phyloP scores from a whole-genome alignment of 2,329 filamentous ascomycete species.

The Trichoderma sp. region DNA sequence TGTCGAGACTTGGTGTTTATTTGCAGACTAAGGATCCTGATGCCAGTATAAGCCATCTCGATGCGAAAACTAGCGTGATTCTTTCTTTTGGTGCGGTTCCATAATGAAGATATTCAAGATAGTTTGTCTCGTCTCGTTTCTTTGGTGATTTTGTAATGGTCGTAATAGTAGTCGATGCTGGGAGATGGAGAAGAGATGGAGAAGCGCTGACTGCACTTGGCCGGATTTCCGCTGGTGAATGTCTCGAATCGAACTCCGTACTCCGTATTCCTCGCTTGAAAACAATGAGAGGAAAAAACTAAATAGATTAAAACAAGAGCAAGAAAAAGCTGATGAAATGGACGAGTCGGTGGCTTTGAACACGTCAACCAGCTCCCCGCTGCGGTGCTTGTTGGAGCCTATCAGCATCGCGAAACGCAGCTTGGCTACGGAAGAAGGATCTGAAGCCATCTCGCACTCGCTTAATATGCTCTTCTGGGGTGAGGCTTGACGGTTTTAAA shows the following conservation, averaged over 20 bases:
- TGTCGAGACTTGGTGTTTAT: not conserved
- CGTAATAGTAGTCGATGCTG: not conserved
- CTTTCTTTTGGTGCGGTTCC: not conserved
- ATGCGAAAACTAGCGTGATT: not conserved
- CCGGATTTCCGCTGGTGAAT: not conserved
- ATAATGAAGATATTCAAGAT: not conserved
- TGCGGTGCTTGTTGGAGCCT: not conserved
- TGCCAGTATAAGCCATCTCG: not conserved
- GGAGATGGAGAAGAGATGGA: not conserved
- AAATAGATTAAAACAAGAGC: not conserved
- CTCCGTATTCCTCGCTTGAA: not conserved
- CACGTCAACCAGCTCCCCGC: not conserved
- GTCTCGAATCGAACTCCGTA: not conserved
- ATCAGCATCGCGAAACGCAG: not conserved
- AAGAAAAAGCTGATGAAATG: not conserved
- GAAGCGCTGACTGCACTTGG: not conserved
- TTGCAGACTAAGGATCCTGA: not conserved
- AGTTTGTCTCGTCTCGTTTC: not conserved
- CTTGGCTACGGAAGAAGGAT: not conserved
- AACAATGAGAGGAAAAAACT: not conserved
- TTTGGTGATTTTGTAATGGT: not conserved
- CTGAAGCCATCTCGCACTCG: not conserved
- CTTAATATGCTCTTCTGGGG: not conserved
- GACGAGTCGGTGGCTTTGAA: not conserved
- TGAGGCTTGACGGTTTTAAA: not conserved